Evolutionary conservation across 768 basidiomycete species (phyloP), one percentile per base, ranked within the genome.

Genomic region (Suillus alpinus): DNA sequence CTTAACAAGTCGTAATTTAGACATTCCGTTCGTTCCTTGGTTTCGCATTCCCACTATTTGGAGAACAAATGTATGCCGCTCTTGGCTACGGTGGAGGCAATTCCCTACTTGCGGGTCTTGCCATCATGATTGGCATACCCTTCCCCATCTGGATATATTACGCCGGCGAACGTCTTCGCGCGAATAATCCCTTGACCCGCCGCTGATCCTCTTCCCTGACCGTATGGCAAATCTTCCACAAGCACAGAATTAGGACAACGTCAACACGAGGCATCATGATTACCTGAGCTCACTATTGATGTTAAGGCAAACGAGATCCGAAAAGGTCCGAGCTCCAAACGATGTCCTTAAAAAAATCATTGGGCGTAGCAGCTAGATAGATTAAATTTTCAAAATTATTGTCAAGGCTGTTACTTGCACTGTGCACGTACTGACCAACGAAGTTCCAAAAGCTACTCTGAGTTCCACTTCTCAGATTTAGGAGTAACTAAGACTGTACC

Each of bases 71-170:
- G 84, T 89, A 81, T 71, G 72, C 71, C 39, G 76, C 76, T 23
- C 75, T 92, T 23, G 87, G 86, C 1, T 76, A 81, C 36, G 89
- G 89, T 13, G 82, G 84, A 26, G 89, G 87, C 20, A 89, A 91
- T 69, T 86, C 88, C 44, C 68, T 79, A 57, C 75, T 91, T 5
- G 89, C 83, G 4, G 88, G 83, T 43, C 71, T 86, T 16, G 78
- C 81, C 41, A 81, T 86, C 36, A 62, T 85, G 23, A 67, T 86
- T 14, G 89, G 89, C 9, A 85, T 89, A 61, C 88, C 89, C 1
- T 90, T 90, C 76, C 88, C 89, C 1, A 71, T 89, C 2, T 90
- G 81, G 82, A 78, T 91, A 6, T 91, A 86, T 73, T 87, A 79
- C 77, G 76, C 79, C 46, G 89, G 89, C 55, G 89, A 85, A 68